Evolutionary conservation across 495 filamentous ascomycete species (phyloP).

Genomic region (Mycothermus thermophilus): DNA sequence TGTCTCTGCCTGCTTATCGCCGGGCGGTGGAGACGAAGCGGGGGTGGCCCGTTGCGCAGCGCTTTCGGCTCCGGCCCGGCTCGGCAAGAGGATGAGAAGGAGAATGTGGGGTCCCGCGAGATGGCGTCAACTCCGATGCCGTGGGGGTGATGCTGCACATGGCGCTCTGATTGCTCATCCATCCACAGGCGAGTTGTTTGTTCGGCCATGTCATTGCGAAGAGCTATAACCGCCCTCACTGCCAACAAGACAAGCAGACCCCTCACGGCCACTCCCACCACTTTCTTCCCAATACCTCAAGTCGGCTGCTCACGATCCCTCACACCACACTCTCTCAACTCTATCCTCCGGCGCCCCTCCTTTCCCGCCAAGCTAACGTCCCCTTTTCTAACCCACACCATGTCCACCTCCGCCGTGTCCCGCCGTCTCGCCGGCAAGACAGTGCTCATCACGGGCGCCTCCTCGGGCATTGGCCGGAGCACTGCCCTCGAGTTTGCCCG

Average conservation of each 20-base stretch:
- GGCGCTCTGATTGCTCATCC: too few relatives aligned
- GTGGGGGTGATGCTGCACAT: not conserved
- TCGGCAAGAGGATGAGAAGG: conserved; percentile 6
- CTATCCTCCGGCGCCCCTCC: not conserved
- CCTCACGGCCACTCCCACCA: too few relatives aligned
- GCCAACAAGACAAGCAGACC: too few relatives aligned
- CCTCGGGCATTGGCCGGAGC: conserved; percentile 78
- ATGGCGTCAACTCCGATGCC: conserved; percentile 6
- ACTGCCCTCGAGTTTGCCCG: conserved; percentile 86
- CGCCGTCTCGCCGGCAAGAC: conserved; percentile 92
- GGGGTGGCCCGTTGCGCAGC: too few relatives aligned
- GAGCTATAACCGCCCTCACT: too few relatives aligned
- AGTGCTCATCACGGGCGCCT: conserved; percentile 82
- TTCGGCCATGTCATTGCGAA: too few relatives aligned
- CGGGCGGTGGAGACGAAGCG: conserved; percentile 3
- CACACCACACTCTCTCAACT: not conserved
- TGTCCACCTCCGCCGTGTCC: conserved; percentile 57
- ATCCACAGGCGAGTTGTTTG: too few relatives aligned
- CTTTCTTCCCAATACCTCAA: too few relatives aligned
- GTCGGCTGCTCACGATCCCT: too few relatives aligned
- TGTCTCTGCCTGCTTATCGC: conserved; percentile 1
- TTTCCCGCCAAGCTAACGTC: conserved; percentile 1
- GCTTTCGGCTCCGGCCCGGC: conserved; percentile 6
- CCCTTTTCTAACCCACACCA: too few relatives aligned
- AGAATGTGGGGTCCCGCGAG: too few relatives aligned